Evolutionary conservation across 192 early-diverging fungal species (phyloP), one percentile per base, ranked within the genome.

Genomic region (Backusella psychrophila): DNA sequence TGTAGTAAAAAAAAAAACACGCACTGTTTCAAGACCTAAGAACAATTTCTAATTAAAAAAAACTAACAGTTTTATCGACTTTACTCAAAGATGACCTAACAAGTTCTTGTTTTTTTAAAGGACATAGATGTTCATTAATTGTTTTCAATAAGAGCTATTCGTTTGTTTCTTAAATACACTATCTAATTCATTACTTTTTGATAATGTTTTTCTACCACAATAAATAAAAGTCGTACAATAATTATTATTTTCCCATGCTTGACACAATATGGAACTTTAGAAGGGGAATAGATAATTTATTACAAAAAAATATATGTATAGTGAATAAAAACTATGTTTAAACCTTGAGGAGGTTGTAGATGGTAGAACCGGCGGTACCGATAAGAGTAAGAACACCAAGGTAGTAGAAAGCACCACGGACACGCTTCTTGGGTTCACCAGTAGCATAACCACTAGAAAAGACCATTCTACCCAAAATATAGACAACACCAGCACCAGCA

Each of bases 371-470:
- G 52, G 73, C 73, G 39, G 85, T 82, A 71, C 80, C 85, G 9
- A 88, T 52, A 14, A 92, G 79, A 9, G 80, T 80, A 5, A 92
- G 33, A 9, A 85, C 17, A 36, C 90, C 91, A 41, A 92, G 69
- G 76, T 87, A 83, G 2, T 77, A 82, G 67, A 87, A 87, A 17
- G 52, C 46, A 65, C 91, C 90, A 29, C 77, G 71, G 1, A 4
- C 3, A 39, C 93, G 85, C 75, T 89, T 91, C n/a, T 34, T 26
- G 34, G 92, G 91, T 7, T 91, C 82, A 41, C 93, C 93, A 56
- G 83, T 83, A 26, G 72, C 36, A 71, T 89, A 92, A 21, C 90
- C 91, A 4, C 42, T 59, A 15, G 87, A 85, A 70, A 89, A 94
- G 35, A 77, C 36, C 2, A 88, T 17, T 26, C 90, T 86, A 63